Percentiles rank a stretch among this genome's conserved stretches.
Evolutionary conservation across 192 early-diverging fungal genomes (phyloP).

Genomic region (Entomortierella beljakovae): DNA sequence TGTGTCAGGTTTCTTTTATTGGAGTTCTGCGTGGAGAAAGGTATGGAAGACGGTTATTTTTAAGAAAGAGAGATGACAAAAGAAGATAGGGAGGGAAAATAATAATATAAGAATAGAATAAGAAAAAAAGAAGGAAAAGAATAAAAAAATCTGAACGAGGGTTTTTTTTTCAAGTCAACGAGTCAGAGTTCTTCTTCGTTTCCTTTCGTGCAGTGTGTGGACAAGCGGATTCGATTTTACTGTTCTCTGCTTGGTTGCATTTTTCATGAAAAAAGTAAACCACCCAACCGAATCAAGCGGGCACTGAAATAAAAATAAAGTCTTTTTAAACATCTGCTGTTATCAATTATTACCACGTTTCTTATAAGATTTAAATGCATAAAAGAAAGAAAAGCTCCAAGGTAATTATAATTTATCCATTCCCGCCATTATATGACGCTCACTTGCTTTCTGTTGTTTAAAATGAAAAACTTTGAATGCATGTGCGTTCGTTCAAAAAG

Average conservation of each 20-base stretch:
- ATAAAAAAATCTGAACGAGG: background rate
- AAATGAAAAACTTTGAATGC: background rate
- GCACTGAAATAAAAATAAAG: background rate
- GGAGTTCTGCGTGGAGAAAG: background rate
- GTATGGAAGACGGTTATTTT: background rate
- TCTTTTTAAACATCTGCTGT: too few relatives aligned
- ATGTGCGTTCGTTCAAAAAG: too few relatives aligned
- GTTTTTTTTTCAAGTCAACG: too few relatives aligned
- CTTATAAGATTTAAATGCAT: background rate
- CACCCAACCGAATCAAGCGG: background rate
- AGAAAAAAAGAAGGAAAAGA: background rate
- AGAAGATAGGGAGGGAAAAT: slow-evolving; percentile 2
- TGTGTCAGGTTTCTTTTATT: background rate
- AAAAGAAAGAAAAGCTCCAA: too few relatives aligned
- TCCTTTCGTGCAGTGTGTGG: background rate
- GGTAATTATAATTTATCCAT: too few relatives aligned
- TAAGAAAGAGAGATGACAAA: background rate
- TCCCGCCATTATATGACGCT: too few relatives aligned
- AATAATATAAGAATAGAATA: background rate
- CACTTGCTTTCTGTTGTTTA: background rate
- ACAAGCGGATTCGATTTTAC: background rate
- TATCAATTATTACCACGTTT: too few relatives aligned
- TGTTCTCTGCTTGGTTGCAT: background rate
- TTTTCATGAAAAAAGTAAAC: background rate
- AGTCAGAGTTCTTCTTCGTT: background rate